Evolutionary conservation across 1,284 basidiomycete genomes (phyloP).

Genomic region (Cutaneotrichosporon sp.): DNA sequence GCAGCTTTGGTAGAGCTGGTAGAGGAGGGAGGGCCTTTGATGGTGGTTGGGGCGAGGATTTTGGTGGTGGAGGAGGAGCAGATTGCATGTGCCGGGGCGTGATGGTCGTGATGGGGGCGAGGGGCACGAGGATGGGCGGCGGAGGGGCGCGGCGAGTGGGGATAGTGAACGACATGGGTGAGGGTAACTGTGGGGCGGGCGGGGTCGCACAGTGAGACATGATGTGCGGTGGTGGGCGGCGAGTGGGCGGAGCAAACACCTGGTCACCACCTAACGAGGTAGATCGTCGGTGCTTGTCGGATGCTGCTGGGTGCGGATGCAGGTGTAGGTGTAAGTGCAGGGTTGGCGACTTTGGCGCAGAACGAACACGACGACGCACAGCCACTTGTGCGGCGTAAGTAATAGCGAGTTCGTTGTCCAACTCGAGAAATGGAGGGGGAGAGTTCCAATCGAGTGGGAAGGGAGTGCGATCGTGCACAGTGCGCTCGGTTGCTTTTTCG

Average conservation of each 20-base stretch:
- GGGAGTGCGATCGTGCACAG: not conserved
- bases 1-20: no score
- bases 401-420: not conserved
- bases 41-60: not conserved
- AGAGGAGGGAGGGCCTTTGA: not conserved
- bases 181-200: not conserved
- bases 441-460: not conserved
- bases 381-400: constrained; percentile 4
- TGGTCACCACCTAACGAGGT: constrained; percentile 4
- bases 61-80: constrained; percentile 1
- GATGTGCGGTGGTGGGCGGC: not conserved
- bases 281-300: constrained; percentile 9
- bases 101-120: not conserved
- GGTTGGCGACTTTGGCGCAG: not conserved
- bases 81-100: not conserved
- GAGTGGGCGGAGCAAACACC: not conserved
- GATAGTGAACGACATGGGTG: constrained; percentile 6
- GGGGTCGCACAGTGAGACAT: not conserved
- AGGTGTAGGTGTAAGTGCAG: not conserved
- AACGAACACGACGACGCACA: constrained; percentile 2
- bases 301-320: not conserved
- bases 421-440: not conserved
- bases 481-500: not conserved
- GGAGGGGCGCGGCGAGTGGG: constrained; percentile 1
- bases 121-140: constrained; percentile 10